Percentiles rank a stretch among this genome's conserved stretches.
Evolutionary conservation across 202 grass and related monocot genomes (phyloP).

Genomic region (Setaria viridis): DNA sequence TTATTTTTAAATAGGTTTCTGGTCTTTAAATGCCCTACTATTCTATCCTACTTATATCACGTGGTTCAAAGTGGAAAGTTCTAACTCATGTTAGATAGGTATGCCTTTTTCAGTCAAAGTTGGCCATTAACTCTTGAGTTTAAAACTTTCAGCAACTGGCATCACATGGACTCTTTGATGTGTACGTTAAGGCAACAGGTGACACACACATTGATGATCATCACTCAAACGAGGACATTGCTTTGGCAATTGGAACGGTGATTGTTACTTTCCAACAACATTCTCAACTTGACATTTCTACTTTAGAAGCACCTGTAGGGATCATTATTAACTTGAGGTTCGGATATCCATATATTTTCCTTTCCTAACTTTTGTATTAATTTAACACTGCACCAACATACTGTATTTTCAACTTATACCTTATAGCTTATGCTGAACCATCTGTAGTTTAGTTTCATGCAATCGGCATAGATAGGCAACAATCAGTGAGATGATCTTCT

Average conservation of each 20-base stretch:
- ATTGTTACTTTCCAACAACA: constrained; percentile 41
- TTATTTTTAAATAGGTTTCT: constrained; percentile 16
- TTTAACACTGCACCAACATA: background rate
- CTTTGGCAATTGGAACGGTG: constrained; percentile 94
- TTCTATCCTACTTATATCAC: constrained; percentile 7
- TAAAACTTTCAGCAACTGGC: constrained; percentile 79
- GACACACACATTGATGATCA: constrained; percentile 99
- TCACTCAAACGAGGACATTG: constrained; percentile 97
- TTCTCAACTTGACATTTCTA: constrained; percentile 6
- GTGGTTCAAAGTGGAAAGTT: constrained; percentile 22
- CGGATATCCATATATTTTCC: background rate
- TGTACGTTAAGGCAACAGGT: constrained; percentile 79
- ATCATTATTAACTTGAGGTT: constrained; percentile 34
- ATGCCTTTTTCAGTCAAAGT: constrained; percentile 34
- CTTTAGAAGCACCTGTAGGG: constrained; percentile 27
- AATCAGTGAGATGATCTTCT: constrained; percentile 1
- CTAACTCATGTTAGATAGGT: background rate
- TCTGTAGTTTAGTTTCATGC: constrained; percentile 19
- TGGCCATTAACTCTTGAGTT: constrained; percentile 34
- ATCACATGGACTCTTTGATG: constrained; percentile 90
- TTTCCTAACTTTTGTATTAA: background rate
- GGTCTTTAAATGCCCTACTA: constrained; percentile 1
- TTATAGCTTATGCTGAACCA: background rate
- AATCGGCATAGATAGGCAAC: constrained; percentile 21
- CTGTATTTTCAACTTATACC: background rate